A percentile compares a stretch with the other conserved stretches of the same genome.
Evolutionary conservation across 208 protist species (phyloP).

Genomic region (Crithidia fasciculata): DNA sequence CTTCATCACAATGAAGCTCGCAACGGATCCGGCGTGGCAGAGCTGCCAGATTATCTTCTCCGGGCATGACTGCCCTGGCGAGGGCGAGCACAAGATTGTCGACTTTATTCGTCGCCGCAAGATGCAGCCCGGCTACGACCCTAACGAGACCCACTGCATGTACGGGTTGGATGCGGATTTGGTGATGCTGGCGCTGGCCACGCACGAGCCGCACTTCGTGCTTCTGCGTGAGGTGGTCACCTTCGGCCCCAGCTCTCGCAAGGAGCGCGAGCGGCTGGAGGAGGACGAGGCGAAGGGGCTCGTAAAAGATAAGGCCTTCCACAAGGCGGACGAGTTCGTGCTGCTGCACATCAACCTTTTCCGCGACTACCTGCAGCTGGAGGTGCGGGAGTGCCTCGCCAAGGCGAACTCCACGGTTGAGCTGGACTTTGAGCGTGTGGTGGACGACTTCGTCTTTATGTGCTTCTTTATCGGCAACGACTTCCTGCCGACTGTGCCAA

Average conservation of each 20-base stretch:
- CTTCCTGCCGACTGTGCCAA: slow-evolving; percentile 97
- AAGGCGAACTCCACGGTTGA: slow-evolving; percentile 13
- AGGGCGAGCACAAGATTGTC: slow-evolving; percentile 99
- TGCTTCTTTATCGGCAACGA: slow-evolving; percentile 99
- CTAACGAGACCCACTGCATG: slow-evolving; percentile 97
- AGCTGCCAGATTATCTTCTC: slow-evolving; percentile 95
- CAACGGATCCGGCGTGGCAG: slow-evolving; percentile 93
- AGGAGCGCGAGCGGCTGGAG: slow-evolving; percentile 77
- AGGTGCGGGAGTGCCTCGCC: slow-evolving; percentile 65
- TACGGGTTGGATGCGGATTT: slow-evolving; percentile 99
- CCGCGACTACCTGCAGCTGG: slow-evolving; percentile 95
- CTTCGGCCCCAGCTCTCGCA: slow-evolving; percentile 73
- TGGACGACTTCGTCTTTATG: slow-evolving; percentile 98
- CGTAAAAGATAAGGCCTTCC: slow-evolving; percentile 78
- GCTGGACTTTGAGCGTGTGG: slow-evolving; percentile 91
- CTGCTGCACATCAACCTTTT: slow-evolving; percentile 93
- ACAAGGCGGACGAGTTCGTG: slow-evolving; percentile 88
- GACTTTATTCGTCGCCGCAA: slow-evolving; percentile 98
- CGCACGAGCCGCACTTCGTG: slow-evolving; percentile 97
- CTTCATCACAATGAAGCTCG: slow-evolving; percentile 95
- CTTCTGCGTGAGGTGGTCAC: slow-evolving; percentile 96
- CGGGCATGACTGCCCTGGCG: slow-evolving; percentile 95
- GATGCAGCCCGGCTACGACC: slow-evolving; percentile 91
- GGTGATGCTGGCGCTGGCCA: slow-evolving; percentile 96
- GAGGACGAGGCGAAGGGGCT: slow-evolving; percentile 84